Conservation (phyloP, 768 basidiomycete genomes). For the Phylloporus sp. region DNA sequence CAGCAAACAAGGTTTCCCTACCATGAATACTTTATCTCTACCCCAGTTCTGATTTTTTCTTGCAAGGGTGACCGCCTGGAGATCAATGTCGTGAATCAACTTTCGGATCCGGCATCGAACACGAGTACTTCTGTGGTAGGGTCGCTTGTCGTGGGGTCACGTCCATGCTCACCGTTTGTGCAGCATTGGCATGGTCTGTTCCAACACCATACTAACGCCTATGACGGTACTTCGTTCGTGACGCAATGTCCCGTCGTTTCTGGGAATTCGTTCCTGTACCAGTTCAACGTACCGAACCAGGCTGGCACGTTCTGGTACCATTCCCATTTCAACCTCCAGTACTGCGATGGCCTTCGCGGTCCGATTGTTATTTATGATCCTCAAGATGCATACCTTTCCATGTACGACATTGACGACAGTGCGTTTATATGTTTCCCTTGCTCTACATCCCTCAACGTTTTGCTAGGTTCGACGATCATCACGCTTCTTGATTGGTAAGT, state of each 20-base stretch:
- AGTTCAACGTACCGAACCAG: constrained; percentile 28
- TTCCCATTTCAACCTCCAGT: constrained; percentile 45
- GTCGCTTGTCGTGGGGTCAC: background rate
- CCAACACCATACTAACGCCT: constrained; percentile 37
- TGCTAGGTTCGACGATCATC: constrained; percentile 35
- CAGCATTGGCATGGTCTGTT: constrained; percentile 47
- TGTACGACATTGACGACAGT: constrained; percentile 38
- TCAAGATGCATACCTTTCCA: constrained; percentile 25
- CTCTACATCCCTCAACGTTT: background rate
- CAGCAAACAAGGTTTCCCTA: constrained; percentile 33
- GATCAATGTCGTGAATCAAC: constrained; percentile 38
- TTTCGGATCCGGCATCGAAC: constrained; percentile 36
- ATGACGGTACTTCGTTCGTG: constrained; percentile 45
- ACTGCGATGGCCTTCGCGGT: constrained; percentile 53
- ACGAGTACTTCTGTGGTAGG: constrained; percentile 40
- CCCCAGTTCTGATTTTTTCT: background rate
- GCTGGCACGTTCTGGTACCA: constrained; percentile 45
- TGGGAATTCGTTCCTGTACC: constrained; percentile 36
- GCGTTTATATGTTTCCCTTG: background rate
- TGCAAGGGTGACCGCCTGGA: constrained; percentile 35
- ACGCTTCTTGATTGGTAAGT: constrained; percentile 38
- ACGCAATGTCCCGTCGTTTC: constrained; percentile 43
- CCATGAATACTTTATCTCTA: background rate
- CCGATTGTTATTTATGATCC: constrained; percentile 44
- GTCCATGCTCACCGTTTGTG: background rate